phyloP scores from a whole-genome alignment of 768 basidiomycete genomes.

The Podaxis sp. region DNA sequence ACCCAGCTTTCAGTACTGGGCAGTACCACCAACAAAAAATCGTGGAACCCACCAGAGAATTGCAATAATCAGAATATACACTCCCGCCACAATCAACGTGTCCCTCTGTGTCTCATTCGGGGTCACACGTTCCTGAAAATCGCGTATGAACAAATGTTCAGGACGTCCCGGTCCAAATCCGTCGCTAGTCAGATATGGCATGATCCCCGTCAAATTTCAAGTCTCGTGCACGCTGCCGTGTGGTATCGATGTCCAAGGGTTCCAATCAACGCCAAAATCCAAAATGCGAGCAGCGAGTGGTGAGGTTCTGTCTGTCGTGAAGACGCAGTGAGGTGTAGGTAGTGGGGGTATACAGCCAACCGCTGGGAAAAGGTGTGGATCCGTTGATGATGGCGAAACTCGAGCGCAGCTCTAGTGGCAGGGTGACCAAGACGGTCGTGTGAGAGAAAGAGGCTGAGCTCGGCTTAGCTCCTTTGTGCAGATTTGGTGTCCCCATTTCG shows the following conservation, averaged over 20 bases:
- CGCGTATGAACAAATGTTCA: slow-evolving; percentile 32
- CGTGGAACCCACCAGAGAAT: slow-evolving; percentile 65
- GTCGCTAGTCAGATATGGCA: slow-evolving; percentile 19
- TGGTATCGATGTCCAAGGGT: neutral
- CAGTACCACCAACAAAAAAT: neutral
- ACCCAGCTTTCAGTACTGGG: neutral
- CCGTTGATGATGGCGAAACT: neutral
- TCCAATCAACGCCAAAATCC: neutral
- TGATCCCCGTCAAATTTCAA: slow-evolving; percentile 2
- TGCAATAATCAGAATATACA: slow-evolving; percentile 73
- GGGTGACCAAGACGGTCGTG: neutral
- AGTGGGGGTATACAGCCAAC: neutral
- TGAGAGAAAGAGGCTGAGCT: slow-evolving; percentile 5
- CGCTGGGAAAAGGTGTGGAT: neutral
- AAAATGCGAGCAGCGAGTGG: neutral
- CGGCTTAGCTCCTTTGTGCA: neutral
- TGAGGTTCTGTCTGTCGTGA: neutral
- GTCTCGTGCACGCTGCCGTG: neutral
- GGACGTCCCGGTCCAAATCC: slow-evolving; percentile 16
- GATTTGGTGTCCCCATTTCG: neutral
- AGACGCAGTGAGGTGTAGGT: neutral
- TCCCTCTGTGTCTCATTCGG: slow-evolving; percentile 73
- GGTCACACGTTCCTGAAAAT: slow-evolving; percentile 46
- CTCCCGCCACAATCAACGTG: slow-evolving; percentile 79
- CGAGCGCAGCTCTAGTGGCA: neutral